Conservation (phyloP, 352 stramenopile species). For the Phytophthora parvispora region DNA sequence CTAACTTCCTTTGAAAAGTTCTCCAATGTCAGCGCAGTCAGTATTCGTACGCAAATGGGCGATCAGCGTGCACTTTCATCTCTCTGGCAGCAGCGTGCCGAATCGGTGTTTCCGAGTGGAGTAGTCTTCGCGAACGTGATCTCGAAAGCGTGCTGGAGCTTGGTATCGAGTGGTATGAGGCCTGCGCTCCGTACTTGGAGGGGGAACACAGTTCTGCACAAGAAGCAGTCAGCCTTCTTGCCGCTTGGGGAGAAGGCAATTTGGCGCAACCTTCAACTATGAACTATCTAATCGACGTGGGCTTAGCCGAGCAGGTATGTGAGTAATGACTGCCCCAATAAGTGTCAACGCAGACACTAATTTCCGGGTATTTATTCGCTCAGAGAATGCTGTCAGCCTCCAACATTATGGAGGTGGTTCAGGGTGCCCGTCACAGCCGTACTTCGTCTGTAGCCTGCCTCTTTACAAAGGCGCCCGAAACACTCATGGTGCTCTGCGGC, state of each 20-base stretch:
- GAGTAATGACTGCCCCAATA: too few species aligned
- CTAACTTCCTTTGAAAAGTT: background rate
- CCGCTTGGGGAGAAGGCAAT: background rate
- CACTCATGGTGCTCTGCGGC: background rate
- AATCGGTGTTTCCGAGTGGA: background rate
- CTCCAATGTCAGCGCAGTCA: background rate
- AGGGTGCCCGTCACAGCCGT: background rate
- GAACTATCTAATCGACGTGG: background rate
- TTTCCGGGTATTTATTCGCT: background rate
- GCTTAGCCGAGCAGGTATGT: background rate
- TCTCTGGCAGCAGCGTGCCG: background rate
- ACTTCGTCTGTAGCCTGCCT: background rate
- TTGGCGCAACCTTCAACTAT: background rate
- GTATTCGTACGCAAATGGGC: background rate
- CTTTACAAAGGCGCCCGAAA: background rate
- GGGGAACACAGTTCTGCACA: background rate
- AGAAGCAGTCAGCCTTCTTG: background rate
- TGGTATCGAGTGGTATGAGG: background rate
- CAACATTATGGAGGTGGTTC: background rate
- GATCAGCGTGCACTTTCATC: background rate
- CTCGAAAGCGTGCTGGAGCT: background rate
- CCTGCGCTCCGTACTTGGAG: background rate
- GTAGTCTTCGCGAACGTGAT: background rate
- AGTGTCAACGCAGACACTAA: background rate
- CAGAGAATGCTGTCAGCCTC: background rate